Evolutionary conservation across 257 asterid species (phyloP).

Genomic region (Primulina tabacum): DNA sequence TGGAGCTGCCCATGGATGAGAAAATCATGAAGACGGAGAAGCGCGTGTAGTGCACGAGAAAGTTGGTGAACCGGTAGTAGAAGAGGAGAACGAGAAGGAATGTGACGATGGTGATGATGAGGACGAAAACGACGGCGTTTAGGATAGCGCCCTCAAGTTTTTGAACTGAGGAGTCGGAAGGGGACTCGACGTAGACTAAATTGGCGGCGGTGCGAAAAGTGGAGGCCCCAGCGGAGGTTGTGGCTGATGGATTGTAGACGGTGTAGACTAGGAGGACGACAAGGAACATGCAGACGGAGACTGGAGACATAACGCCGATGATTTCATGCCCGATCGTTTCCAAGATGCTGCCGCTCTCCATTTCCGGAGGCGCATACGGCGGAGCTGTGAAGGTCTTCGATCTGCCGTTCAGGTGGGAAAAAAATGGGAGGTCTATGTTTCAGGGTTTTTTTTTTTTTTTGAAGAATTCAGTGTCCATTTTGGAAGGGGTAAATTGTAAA

Average conservation of each 20-base stretch:
- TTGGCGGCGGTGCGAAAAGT: constrained; percentile 79
- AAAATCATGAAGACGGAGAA: constrained; percentile 72
- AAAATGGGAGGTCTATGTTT: too few relatives aligned
- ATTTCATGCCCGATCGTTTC: constrained; percentile 77
- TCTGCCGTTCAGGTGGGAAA: not conserved
- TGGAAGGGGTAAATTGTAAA: too few relatives aligned
- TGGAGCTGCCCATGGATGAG: constrained; percentile 80
- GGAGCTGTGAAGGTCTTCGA: not conserved
- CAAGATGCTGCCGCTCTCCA: constrained; percentile 79
- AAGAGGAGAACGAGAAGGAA: constrained; percentile 76
- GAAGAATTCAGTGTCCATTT: too few relatives aligned
- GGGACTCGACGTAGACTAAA: constrained; percentile 74
- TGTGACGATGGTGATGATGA: constrained; percentile 65
- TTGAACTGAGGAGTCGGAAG: constrained; percentile 62
- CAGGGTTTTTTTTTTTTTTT: too few relatives aligned
- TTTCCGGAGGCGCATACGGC: constrained; percentile 18
- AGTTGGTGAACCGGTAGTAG: constrained; percentile 81
- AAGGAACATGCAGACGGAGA: constrained; percentile 87
- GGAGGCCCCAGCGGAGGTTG: constrained; percentile 32
- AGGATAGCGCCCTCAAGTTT: constrained; percentile 82
- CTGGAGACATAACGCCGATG: constrained; percentile 92
- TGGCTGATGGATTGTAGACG: constrained; percentile 49
- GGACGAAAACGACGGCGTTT: constrained; percentile 75
- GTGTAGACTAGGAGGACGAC: constrained; percentile 87
- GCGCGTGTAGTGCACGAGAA: constrained; percentile 75